These are phyloP conservation scores for Hericium rajendrae DNA, from an alignment of 768 basidiomycete genomes.

Conservation along the genomic window DNA sequence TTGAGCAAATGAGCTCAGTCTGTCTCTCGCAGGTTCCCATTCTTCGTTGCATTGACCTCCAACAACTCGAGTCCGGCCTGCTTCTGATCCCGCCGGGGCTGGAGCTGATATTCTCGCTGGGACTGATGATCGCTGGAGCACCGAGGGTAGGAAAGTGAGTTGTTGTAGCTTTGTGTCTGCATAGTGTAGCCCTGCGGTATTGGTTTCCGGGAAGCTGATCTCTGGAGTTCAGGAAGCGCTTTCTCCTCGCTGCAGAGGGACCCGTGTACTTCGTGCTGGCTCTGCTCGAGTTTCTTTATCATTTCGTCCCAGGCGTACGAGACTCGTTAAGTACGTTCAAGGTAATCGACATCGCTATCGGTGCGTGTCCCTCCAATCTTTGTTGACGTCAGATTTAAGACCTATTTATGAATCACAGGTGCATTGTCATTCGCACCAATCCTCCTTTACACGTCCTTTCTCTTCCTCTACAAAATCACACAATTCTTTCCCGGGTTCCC, in stretches of 20 bases:
- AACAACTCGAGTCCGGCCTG: constrained; percentile 32
- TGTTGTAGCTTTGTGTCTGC: constrained; percentile 7
- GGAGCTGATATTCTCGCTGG: constrained; percentile 50
- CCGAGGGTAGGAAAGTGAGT: constrained; percentile 42
- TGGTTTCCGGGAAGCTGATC: background rate
- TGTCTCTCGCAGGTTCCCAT: constrained; percentile 65
- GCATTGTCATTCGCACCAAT: constrained; percentile 56
- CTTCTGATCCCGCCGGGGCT: constrained; percentile 56
- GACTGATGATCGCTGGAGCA: constrained; percentile 37
- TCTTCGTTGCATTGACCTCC: constrained; percentile 58
- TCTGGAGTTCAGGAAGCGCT: constrained; percentile 34
- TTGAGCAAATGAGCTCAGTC: constrained; percentile 18
- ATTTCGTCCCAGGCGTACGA: constrained; percentile 42
- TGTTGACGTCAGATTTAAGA: background rate
- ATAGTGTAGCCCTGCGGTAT: background rate
- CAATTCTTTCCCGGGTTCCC: constrained; percentile 49
- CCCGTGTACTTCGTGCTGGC: constrained; percentile 50
- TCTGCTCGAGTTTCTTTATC: constrained; percentile 51
- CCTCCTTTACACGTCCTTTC: constrained; percentile 50
- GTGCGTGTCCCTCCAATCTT: constrained; percentile 28
- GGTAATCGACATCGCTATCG: constrained; percentile 48
- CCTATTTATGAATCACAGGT: constrained; percentile 20
- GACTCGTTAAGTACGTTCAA: constrained; percentile 37
- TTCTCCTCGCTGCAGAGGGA: constrained; percentile 54
- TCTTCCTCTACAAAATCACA: constrained; percentile 44